Percentiles rank a stretch among this genome's conserved stretches.
Conservation (phyloP, 257 asterid genomes). For the Striga asiatica region DNA sequence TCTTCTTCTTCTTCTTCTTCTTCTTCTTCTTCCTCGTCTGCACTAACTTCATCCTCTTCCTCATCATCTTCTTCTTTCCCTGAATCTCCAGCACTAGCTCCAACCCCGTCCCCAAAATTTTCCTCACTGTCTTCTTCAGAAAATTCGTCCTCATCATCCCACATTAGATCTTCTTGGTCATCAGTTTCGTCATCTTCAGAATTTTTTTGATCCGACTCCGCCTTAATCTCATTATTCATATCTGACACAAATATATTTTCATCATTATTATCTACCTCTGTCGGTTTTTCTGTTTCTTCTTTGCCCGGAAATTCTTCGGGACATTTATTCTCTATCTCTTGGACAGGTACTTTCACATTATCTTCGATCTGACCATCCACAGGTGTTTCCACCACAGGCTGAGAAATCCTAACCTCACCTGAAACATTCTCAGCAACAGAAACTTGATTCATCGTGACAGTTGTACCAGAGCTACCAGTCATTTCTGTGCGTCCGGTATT, state of each 20-base stretch:
- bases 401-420: conserved; percentile 15
- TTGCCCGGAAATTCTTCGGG: conserved; percentile 7
- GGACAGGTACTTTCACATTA: conserved; percentile 9
- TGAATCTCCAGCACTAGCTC: conserved; percentile 13
- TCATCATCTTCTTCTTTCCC: conserved; percentile 16
- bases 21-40: conserved; percentile 1
- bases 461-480: no score
- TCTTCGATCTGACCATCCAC: conserved; percentile 14
- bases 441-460: no score
- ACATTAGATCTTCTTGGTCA: conserved; percentile 15
- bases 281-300: conserved; percentile 17
- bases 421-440: conserved; percentile 25
- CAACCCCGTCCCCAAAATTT: conserved; percentile 18
- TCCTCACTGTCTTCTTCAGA: conserved; percentile 24
- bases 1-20: conserved; percentile 15
- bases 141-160: conserved; percentile 21
- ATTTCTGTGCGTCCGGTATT: conserved; percentile 22
- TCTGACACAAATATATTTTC: conserved; percentile 1
- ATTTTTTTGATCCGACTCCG: conserved; percentile 8
- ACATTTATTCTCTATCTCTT: conserved; percentile 6
- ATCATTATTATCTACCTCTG: conserved; percentile 10
- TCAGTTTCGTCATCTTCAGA: conserved; percentile 27
- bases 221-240: conserved; percentile 15
- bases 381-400: conserved; percentile 11
- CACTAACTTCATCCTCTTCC: not conserved